Percentiles rank a stretch among this genome's conserved stretches.
Evolutionary conservation across 768 basidiomycete species (phyloP).

Genomic region (Lentinula detonsa): DNA sequence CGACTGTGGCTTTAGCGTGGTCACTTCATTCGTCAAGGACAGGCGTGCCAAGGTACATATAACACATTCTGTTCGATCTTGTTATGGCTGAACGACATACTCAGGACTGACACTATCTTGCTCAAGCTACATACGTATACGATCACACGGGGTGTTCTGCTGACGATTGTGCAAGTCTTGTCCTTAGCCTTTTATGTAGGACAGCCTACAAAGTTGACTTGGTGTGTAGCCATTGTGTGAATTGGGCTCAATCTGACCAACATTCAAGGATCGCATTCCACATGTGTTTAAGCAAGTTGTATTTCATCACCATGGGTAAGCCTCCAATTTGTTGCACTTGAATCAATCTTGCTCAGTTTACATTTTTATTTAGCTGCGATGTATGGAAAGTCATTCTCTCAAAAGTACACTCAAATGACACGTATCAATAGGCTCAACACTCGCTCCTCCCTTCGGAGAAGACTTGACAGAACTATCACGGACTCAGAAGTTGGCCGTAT

Average conservation of each 20-base stretch:
- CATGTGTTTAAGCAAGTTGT: conserved; percentile 3
- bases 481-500: neutral
- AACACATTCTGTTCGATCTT: neutral
- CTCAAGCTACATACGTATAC: neutral
- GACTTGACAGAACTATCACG: neutral
- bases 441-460: neutral
- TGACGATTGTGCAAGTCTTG: conserved; percentile 1
- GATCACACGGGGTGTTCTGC: conserved; percentile 1
- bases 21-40: neutral
- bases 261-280: neutral
- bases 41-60: neutral
- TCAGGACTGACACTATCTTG: conserved; percentile 1
- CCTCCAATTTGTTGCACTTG: neutral
- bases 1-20: neutral
- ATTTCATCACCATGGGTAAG: conserved; percentile 5
- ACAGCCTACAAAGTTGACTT: neutral
- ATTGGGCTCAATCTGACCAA: neutral
- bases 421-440: neutral
- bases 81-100: neutral
- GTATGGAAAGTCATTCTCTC: neutral
- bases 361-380: neutral
- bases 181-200: neutral
- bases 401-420: neutral
- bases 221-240: neutral
- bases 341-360: neutral